Evolutionary conservation across 192 early-diverging fungal species (phyloP).

Genomic region (Anaeromyces robustus): DNA sequence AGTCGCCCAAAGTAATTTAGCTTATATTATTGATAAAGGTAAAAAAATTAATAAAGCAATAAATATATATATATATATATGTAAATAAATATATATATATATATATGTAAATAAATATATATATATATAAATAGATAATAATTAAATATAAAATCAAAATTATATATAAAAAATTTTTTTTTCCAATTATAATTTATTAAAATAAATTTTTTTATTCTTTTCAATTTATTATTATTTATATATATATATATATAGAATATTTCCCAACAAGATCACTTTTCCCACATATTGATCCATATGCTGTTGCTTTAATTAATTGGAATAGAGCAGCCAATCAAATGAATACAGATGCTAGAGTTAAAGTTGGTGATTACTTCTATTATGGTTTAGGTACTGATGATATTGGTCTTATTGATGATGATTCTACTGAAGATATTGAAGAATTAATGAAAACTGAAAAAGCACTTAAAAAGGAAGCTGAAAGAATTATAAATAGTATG

Average conservation of each 20-base stretch:
- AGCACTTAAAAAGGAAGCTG: not conserved
- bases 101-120: not conserved
- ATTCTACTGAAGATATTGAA: not conserved
- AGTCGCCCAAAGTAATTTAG: conserved; percentile 75
- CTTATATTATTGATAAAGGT: conserved; percentile 66
- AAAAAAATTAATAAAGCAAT: too few species aligned
- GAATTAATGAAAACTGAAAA: not conserved
- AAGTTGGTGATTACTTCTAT: conserved; percentile 87
- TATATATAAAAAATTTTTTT: too few species aligned
- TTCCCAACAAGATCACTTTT: conserved; percentile 1
- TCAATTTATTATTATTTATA: too few species aligned
- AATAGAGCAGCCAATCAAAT: conserved; percentile 86
- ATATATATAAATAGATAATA: too few species aligned
- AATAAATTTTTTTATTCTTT: too few species aligned
- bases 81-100: not conserved
- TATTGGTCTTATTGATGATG: not conserved
- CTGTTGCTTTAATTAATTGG: conserved; percentile 74
- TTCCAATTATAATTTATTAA: too few species aligned
- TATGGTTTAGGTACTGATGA: conserved; percentile 53
- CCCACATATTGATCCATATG: conserved; percentile 17
- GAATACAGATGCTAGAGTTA: conserved; percentile 74
- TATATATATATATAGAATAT: not conserved
- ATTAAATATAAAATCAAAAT: too few species aligned
- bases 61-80: not conserved
- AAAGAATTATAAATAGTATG: not conserved